Evolutionary conservation across 768 basidiomycete species (phyloP).

Genomic region (Jaapia argillacea): DNA sequence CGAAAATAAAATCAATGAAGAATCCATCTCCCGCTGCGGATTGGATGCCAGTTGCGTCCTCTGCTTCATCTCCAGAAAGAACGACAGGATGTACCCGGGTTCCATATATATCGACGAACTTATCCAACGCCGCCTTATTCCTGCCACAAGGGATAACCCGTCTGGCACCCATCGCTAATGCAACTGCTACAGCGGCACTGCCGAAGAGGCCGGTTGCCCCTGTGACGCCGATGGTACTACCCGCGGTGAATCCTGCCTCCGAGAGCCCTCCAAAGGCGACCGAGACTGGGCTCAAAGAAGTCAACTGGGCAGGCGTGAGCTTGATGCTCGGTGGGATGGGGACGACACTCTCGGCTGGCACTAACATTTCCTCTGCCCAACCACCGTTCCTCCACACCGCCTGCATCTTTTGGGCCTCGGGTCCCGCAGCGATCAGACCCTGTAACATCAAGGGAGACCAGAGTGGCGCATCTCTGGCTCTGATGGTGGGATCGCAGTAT

Average conservation of each 20-base stretch:
- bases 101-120: neutral
- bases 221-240: neutral
- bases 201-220: neutral
- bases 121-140: neutral
- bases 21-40: neutral
- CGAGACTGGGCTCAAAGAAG: neutral
- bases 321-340: neutral
- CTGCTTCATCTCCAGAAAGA: neutral
- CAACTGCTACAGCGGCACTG: neutral
- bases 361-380: neutral
- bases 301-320: neutral
- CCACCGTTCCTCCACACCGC: neutral
- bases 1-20: neutral
- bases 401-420: neutral
- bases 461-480: neutral
- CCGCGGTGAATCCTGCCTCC: neutral
- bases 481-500: neutral
- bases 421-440: neutral
- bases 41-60: neutral
- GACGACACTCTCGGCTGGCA: neutral
- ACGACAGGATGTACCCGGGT: neutral
- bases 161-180: neutral
- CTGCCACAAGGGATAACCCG: neutral
- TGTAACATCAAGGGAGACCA: neutral
- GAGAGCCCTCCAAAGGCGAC: neutral